Conservation (phyloP, 192 early-diverging fungal species). For the Backusella circina region DNA sequence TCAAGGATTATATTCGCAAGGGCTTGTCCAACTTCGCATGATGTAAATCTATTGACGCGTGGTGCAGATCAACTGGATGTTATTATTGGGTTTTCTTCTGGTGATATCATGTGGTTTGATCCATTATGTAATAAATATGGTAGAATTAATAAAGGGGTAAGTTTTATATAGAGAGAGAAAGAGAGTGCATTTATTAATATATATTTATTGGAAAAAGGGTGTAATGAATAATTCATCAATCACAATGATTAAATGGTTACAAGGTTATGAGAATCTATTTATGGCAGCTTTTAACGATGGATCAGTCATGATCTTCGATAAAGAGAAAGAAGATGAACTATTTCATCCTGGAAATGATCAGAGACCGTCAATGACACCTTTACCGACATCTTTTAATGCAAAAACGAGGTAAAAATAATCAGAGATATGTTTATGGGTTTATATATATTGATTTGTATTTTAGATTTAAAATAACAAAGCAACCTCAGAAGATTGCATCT, state of each 20-base stretch:
- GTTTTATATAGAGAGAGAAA: background rate
- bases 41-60: constrained; percentile 78
- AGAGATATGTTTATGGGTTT: too few relatives aligned
- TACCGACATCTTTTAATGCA: background rate
- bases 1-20: constrained; percentile 75
- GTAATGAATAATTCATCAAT: constrained; percentile 67
- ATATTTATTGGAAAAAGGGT: constrained; percentile 41
- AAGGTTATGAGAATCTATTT: constrained; percentile 81
- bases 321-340: constrained; percentile 79
- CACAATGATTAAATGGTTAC: constrained; percentile 87
- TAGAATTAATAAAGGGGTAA: constrained; percentile 81
- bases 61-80: constrained; percentile 76
- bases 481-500: constrained; percentile 48
- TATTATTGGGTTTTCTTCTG: constrained; percentile 78
- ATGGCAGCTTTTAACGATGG: constrained; percentile 89
- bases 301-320: constrained; percentile 83
- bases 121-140: constrained; percentile 85
- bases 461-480: constrained; percentile 53
- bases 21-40: constrained; percentile 81
- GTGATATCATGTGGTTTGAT: constrained; percentile 87
- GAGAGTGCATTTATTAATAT: background rate
- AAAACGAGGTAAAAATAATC: background rate
- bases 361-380: background rate
- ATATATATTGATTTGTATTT: background rate
- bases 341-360: constrained; percentile 30